Evolutionary conservation across 1,139 yeast genomes (phyloP), one percentile per base, ranked within the genome.

Genomic region (Sugiyamaella pinicola): DNA sequence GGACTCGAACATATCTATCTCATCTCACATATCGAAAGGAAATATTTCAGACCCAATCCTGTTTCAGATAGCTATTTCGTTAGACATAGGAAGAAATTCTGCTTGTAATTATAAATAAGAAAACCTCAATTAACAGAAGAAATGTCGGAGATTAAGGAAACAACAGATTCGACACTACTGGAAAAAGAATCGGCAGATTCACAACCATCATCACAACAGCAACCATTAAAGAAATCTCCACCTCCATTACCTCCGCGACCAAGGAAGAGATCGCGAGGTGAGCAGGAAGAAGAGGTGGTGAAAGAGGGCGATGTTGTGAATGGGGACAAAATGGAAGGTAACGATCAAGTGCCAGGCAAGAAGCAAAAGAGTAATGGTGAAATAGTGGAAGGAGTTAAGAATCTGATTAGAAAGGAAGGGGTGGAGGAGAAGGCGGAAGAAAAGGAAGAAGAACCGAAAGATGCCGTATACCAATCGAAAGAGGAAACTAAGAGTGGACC

Each of bases 181-280:
- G n/a, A 22, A 15, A 26, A 40, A 3, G 34, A 24, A 26, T 17
- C 33, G 12, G 33, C n/a, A 5, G 28, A 12, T 39, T 8, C 44
- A 13, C 33, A 13, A 9, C 12, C 22, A 15, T 13, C 22, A 19
- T n/a, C 44, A 15, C 12, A 33, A 40, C 9, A 22, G 29, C 31
- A 4, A n/a, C 15, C 4, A 12, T 4, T 24, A 15, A 43, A 43
- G 19, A 12, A 22, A 15, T 6, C 28, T n/a, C 47, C 38, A 13
- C 47, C 47, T 21, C 47, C 47, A 43, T 15, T 34, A 21, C 47
- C 39, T 5, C 47, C 47, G 3, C 39, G 39, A 33, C 47, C 47
- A n/a, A 40, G 42, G 28, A 49, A 49, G 40, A 35, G 53, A 21
- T 44, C 48, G 13, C 29, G 45, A 18, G 39, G 38, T 38, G 53